A percentile compares a stretch with the other conserved stretches of the same genome.
phyloP scores from a whole-genome alignment of 2,329 filamentous ascomycete species.

The Alternaria rosae region DNA sequence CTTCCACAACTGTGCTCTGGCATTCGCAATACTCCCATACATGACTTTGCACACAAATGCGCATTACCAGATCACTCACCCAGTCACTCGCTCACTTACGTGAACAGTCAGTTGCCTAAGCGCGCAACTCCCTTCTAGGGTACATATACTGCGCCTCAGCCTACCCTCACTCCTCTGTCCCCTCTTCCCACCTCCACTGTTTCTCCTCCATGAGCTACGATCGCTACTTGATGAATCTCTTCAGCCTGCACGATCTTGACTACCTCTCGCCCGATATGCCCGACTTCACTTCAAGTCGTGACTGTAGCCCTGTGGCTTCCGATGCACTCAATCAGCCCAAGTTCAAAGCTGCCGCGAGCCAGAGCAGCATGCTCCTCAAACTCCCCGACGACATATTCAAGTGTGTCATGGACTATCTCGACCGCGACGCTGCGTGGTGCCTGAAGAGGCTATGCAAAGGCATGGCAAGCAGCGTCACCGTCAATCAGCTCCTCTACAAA shows the following conservation, averaged over 20 bases:
- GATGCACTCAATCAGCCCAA: conserved; percentile 26
- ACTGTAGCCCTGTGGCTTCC: conserved; percentile 32
- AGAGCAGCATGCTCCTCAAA: conserved; percentile 37
- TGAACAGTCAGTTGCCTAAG: background rate
- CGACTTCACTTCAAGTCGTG: conserved; percentile 30
- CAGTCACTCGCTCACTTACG: background rate
- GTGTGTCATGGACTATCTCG: conserved; percentile 46
- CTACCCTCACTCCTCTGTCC: background rate
- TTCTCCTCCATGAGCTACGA: conserved; percentile 18
- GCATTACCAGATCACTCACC: background rate
- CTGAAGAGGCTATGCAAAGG: conserved; percentile 45
- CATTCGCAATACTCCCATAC: background rate
- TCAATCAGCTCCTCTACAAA: conserved; percentile 44
- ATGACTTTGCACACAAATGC: background rate
- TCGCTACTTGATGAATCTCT: conserved; percentile 23
- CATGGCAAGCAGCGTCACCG: conserved; percentile 38
- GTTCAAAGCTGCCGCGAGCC: conserved; percentile 21
- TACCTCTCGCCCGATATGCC: conserved; percentile 25
- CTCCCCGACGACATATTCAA: conserved; percentile 49
- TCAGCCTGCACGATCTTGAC: conserved; percentile 32
- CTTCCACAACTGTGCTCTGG: background rate
- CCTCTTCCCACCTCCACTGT: background rate
- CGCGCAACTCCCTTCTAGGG: background rate
- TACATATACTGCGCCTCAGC: conserved; percentile 4
- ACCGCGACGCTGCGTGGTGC: conserved; percentile 43